Conservation (phyloP, 371 early-diverging fungal species). For the Lichtheimia corymbifera region DNA sequence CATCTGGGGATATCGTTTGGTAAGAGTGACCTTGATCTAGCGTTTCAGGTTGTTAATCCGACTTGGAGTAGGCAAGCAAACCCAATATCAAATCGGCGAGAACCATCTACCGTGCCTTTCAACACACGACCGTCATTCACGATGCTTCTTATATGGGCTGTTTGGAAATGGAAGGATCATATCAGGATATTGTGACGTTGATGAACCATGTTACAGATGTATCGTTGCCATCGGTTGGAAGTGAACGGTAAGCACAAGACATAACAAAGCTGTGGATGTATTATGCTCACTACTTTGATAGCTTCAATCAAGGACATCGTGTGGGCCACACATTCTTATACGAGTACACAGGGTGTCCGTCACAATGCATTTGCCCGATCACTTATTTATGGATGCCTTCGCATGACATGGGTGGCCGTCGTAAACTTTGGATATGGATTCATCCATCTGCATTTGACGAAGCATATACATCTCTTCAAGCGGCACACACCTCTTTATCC, state of each 20-base stretch:
- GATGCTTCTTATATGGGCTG: conserved; percentile 84
- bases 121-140: conserved; percentile 70
- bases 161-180: conserved; percentile 69
- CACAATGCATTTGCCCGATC: conserved; percentile 59
- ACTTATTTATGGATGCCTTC: conserved; percentile 70
- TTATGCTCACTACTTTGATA: conserved; percentile 17
- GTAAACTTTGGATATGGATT: conserved; percentile 65
- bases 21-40: conserved; percentile 18
- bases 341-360: conserved; percentile 56
- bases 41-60: background rate
- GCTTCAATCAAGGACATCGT: conserved; percentile 63
- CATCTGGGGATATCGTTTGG: conserved; percentile 84
- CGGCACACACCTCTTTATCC: background rate
- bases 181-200: conserved; percentile 42
- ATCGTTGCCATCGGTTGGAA: conserved; percentile 57
- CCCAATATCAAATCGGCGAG: conserved; percentile 86
- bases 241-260: conserved; percentile 49
- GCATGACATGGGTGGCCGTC: conserved; percentile 14
- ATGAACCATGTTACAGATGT: conserved; percentile 67
- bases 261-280: background rate
- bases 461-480: conserved; percentile 17
- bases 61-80: conserved; percentile 57
- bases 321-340: conserved; percentile 61
- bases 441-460: conserved; percentile 62
- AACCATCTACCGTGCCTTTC: conserved; percentile 75